phyloP scores from a whole-genome alignment of 108 stramenopile genomes.

The Aureococcus anophagefferens region DNA sequence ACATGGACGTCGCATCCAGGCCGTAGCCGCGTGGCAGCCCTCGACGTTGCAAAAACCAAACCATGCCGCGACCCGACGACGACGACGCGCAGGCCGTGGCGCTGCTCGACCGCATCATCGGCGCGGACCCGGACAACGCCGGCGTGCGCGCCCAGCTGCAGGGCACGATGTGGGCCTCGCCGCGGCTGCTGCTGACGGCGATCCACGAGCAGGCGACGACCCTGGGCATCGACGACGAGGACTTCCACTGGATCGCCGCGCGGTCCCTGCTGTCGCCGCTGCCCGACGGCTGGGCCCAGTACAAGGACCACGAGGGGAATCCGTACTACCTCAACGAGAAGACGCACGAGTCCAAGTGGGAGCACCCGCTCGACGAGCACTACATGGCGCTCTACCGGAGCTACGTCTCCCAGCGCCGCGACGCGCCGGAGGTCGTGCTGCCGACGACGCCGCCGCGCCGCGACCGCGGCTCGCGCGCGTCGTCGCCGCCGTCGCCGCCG shows the following conservation, averaged over 20 bases:
- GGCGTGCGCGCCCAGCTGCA: background rate
- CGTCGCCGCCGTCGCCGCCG: no score
- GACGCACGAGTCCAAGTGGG: slow-evolving; percentile 6
- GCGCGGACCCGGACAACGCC: background rate
- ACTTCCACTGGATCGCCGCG: background rate
- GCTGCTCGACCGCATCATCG: background rate
- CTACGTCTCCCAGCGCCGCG: no score
- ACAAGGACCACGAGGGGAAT: background rate
- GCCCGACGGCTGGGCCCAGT: slow-evolving; percentile 5
- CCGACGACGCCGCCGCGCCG: no score
- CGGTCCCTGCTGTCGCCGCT: background rate
- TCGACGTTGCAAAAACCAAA: no score
- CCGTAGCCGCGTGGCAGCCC: no score
- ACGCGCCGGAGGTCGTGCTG: no score
- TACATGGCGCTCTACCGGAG: slow-evolving; percentile 1
- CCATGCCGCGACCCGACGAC: no score
- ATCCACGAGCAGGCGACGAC: background rate
- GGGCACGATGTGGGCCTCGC: background rate
- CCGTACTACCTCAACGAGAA: slow-evolving; percentile 8
- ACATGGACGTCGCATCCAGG: no score
- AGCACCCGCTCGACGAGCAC: slow-evolving; percentile 10
- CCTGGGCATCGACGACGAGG: background rate
- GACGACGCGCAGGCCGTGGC: background rate
- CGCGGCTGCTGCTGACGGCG: background rate
- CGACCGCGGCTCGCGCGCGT: no score